Evolutionary conservation across 495 filamentous ascomycete species (phyloP), one percentile per base, ranked within the genome.

Genomic region (Aspergillus indologenus): DNA sequence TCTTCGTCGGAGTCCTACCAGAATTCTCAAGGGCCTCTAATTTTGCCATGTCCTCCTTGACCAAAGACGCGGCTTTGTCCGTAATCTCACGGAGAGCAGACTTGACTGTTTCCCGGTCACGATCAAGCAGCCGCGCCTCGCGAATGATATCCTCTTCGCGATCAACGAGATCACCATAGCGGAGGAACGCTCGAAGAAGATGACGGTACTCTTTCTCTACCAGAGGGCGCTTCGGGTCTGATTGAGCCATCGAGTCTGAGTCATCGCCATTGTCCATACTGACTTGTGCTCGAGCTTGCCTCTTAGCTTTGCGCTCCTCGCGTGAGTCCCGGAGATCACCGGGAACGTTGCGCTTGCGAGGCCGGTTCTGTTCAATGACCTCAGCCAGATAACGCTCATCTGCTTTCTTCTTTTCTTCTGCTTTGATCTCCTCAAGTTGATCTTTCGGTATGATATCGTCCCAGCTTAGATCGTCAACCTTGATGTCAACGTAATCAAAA

Each of bases 381-480:
- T 87, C 85, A 18, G 84, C 87, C 6, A 96, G 85, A 65, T 94
- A 94, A 48, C 85, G 83, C 31, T 92, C 90, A 57, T 97, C 86
- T 19, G 87, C 84, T 66, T 88, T 89, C 68, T 85, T 83, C 63
- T 92, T 89, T 68, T 96, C 92, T 57, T 95, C 90, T 0, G 85
- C 89, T 69, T 92, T 95, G 70, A 98, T 87, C 51, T 84, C 85
- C 21, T 89, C 92, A 20, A 98, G 83, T 64, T 95, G 83, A 7
- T 96, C 92, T 61, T 91, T 91, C 1, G 94, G 95, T 60, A 99
- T 99, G 67, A 99, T 98, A 56, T 97, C 87, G 63, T 98, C 95
- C 94, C 94, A 98, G 58, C 89, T 88, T 42, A 96, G 81, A 61
- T 92, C 87, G 67, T 95, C 90, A 21, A 96, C 87, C 72, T 96